Evolutionary conservation across 2,329 filamentous ascomycete genomes (phyloP).

Genomic region (Diplocarpon mali): DNA sequence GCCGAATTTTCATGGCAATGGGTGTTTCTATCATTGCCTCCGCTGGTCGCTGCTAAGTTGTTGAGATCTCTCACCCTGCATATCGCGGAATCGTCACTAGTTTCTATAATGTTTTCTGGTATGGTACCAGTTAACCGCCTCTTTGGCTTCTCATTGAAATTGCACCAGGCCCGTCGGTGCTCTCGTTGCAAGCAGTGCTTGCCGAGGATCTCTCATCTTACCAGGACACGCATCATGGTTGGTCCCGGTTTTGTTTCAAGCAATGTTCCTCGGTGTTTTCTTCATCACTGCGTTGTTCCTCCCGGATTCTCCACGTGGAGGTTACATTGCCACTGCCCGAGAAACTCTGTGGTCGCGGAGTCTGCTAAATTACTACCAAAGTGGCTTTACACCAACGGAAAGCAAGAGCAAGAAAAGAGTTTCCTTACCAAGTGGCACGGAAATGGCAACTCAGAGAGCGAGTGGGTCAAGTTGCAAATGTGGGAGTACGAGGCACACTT

Average conservation of each 20-base stretch:
- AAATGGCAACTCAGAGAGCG: conserved; percentile 37
- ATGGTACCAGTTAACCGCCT: neutral
- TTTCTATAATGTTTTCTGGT: conserved; percentile 25
- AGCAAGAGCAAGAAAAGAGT: conserved; percentile 28
- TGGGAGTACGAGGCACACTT: conserved; percentile 38
- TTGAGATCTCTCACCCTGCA: conserved; percentile 35
- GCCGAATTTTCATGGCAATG: conserved; percentile 49
- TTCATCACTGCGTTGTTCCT: conserved; percentile 34
- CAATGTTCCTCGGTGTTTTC: conserved; percentile 38
- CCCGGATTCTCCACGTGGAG: conserved; percentile 34
- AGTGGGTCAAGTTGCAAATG: conserved; percentile 40
- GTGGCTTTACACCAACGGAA: conserved; percentile 33
- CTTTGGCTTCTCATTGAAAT: conserved; percentile 12
- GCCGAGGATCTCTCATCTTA: conserved; percentile 38
- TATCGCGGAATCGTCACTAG: conserved; percentile 32
- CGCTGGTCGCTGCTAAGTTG: conserved; percentile 35
- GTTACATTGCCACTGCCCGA: conserved; percentile 19
- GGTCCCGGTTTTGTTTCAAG: conserved; percentile 41
- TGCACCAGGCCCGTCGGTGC: conserved; percentile 37
- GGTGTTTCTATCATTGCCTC: conserved; percentile 35
- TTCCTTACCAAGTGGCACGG: conserved; percentile 41
- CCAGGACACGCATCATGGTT: conserved; percentile 32
- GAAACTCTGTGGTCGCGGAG: neutral
- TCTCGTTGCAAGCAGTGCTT: conserved; percentile 41
- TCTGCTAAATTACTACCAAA: neutral